phyloP scores from a whole-genome alignment of 2,329 filamentous ascomycete genomes.

The Ascochyta fabae region DNA sequence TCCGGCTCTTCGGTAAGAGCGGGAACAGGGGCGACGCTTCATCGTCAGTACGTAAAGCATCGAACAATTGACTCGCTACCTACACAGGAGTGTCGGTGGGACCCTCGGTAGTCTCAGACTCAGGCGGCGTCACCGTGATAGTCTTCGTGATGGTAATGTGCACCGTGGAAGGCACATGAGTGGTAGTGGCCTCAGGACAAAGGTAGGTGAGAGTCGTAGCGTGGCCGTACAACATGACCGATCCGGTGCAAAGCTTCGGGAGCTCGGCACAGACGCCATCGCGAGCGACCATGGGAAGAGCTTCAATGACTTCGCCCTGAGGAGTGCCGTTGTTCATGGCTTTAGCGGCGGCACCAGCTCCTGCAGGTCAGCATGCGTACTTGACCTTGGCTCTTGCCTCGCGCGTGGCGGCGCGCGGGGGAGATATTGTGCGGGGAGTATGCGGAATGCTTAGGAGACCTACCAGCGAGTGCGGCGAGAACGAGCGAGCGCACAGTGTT shows the following conservation, averaged over 20 bases:
- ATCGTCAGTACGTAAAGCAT: neutral
- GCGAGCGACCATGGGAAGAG: slow-evolving; percentile 14
- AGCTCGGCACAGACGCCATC: slow-evolving; percentile 19
- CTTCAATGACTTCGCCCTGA: slow-evolving; percentile 4
- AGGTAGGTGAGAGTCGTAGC: slow-evolving; percentile 33
- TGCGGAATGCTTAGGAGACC: neutral
- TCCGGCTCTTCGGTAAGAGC: slow-evolving; percentile 3
- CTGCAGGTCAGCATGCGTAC: slow-evolving; percentile 4
- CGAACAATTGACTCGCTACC: neutral
- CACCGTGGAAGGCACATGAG: slow-evolving; percentile 15
- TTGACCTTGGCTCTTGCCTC: neutral
- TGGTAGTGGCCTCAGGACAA: slow-evolving; percentile 22
- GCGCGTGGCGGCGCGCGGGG: neutral
- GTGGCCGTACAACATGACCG: slow-evolving; percentile 21
- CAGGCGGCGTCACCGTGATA: slow-evolving; percentile 18
- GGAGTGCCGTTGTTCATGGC: slow-evolving; percentile 11
- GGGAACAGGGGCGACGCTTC: neutral
- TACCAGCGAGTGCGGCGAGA: slow-evolving; percentile 20
- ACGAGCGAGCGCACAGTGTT: slow-evolving; percentile 14
- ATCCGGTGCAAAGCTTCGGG: slow-evolving; percentile 32
- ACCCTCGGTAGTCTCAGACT: neutral
- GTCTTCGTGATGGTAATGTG: slow-evolving; percentile 30
- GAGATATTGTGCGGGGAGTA: neutral
- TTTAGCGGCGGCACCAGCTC: slow-evolving; percentile 20
- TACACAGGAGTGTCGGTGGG: neutral